Evolutionary conservation across 768 basidiomycete genomes (phyloP), one percentile per base, ranked within the genome.

Genomic region (Tulasnella sp.): DNA sequence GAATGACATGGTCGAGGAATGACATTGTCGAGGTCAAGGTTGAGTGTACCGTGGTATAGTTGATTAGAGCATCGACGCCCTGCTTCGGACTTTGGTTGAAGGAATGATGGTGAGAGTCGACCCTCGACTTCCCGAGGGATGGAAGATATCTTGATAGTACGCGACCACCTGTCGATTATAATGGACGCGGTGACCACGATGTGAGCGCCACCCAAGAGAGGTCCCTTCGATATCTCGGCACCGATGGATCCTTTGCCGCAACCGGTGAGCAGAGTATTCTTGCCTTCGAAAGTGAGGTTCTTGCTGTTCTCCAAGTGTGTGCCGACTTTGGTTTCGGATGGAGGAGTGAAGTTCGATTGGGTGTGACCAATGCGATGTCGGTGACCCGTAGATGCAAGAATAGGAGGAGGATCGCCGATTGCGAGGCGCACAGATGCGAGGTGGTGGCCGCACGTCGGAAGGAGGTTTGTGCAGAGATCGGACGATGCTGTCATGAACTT

Each of bases 81-180:
- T 99, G 98, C 85, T 95, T 98, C 4, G 98, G 99, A 37, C 93
- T 98, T 84, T 99, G 97, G 83, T 99, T 99, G 90, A 99, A 99
- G 98, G 98, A 44, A 99, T 97, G 73, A 99, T 97, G 20, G 96
- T 96, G 69, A 99, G 88, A 26, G 95, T 93, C n/a, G 97, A 97
- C 11, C 96, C 97, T 80, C 94, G 92, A 81, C 94, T 95, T 26
- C 98, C 98, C 82, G 91, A 91, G 79, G 92, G 91, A 84, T 99
- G 98, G 90, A 92, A 99, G 84, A 99, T 96, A 61, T 92, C 92
- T 84, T 99, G 98, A 85, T 99, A 99, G 85, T 96, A 99, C 84
- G 98, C 96, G 79, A 99, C 97, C 16, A 92, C 94, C 76, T 94
- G 90, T 80, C 98, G 94, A 84, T 88, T 96, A 86, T 98, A 99